Evolutionary conservation across 441 rosid genomes (phyloP).

Genomic region (Erodium moschatum): DNA sequence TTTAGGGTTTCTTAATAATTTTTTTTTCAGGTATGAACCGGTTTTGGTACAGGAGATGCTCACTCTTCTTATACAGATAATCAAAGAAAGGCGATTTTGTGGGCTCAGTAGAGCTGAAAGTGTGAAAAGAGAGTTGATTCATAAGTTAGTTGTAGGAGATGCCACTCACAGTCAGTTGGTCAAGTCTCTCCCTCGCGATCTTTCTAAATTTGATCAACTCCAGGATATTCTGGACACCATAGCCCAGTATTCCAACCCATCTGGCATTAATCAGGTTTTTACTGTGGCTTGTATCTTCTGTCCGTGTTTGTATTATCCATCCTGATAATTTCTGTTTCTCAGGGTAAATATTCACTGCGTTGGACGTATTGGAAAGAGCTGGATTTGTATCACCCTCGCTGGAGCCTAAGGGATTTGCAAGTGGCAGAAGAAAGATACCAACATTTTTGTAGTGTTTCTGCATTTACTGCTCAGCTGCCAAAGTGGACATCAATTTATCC

Average conservation of each 20-base stretch:
- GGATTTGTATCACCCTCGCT: slow-evolving; percentile 90
- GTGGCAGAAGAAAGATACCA: slow-evolving; percentile 89
- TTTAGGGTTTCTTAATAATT: slow-evolving; percentile 21
- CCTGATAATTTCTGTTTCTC: slow-evolving; percentile 17
- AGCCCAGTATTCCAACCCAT: slow-evolving; percentile 71
- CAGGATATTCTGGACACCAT: slow-evolving; percentile 71
- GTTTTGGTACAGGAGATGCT: slow-evolving; percentile 85
- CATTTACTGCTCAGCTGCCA: slow-evolving; percentile 78
- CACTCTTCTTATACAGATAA: slow-evolving; percentile 68
- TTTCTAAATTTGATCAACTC: slow-evolving; percentile 66
- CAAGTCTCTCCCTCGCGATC: slow-evolving; percentile 76
- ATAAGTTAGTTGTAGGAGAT: slow-evolving; percentile 80
- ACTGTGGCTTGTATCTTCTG: slow-evolving; percentile 23
- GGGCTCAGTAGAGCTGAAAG: slow-evolving; percentile 65
- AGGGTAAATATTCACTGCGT: slow-evolving; percentile 86
- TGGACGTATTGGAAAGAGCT: slow-evolving; percentile 83
- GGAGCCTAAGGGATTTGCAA: slow-evolving; percentile 89
- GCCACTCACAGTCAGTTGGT: slow-evolving; percentile 88
- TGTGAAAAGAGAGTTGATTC: slow-evolving; percentile 80
- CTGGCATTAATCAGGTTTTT: slow-evolving; percentile 86
- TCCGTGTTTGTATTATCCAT: slow-evolving; percentile 22
- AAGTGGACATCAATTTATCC: slow-evolving; percentile 69
- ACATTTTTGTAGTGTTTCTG: slow-evolving; percentile 63
- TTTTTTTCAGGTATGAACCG: slow-evolving; percentile 67
- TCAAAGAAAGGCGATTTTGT: slow-evolving; percentile 90